phyloP scores from a whole-genome alignment of 1,139 yeast species.

The Eremothecium coryli region DNA sequence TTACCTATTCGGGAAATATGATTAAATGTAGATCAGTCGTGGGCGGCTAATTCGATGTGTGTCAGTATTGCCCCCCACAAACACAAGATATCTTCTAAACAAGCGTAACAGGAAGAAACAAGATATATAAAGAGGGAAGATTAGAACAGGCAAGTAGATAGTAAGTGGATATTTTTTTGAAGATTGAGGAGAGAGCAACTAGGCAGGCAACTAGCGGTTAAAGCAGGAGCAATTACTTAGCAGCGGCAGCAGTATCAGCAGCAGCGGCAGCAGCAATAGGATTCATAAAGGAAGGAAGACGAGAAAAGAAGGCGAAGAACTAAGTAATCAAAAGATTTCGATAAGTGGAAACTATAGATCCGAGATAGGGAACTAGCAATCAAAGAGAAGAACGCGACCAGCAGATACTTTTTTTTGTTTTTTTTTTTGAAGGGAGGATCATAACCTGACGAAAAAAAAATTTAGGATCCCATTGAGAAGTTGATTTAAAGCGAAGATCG shows the following conservation, averaged over 20 bases:
- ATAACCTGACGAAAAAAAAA: too few relatives aligned
- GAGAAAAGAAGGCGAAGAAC: too few relatives aligned
- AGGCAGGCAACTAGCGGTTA: constrained; percentile 4
- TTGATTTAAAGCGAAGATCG: too few relatives aligned
- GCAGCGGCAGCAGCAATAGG: not conserved
- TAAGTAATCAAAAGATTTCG: too few relatives aligned
- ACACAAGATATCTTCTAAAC: constrained; percentile 5
- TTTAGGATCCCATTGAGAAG: too few relatives aligned
- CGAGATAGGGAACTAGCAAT: too few relatives aligned
- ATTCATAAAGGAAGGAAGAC: too few relatives aligned
- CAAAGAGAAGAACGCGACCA: too few relatives aligned
- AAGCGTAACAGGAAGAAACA: not conserved
- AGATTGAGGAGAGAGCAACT: constrained; percentile 2
- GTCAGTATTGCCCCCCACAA: constrained; percentile 5
- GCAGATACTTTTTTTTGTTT: too few relatives aligned
- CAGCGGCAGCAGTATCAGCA: constrained; percentile 1
- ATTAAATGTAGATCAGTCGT: constrained; percentile 1
- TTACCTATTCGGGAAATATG: constrained; percentile 4
- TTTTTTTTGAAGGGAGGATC: too few relatives aligned
- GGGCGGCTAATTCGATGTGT: constrained; percentile 5
- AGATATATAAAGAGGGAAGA: constrained; percentile 4
- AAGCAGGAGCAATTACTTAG: not conserved
- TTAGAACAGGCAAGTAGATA: constrained; percentile 1
- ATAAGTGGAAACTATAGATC: too few relatives aligned
- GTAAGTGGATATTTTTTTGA: not conserved